Evolutionary conservation across 495 filamentous ascomycete species (phyloP), one percentile per base, ranked within the genome.

Genomic region (Hypoxylon trugodes): DNA sequence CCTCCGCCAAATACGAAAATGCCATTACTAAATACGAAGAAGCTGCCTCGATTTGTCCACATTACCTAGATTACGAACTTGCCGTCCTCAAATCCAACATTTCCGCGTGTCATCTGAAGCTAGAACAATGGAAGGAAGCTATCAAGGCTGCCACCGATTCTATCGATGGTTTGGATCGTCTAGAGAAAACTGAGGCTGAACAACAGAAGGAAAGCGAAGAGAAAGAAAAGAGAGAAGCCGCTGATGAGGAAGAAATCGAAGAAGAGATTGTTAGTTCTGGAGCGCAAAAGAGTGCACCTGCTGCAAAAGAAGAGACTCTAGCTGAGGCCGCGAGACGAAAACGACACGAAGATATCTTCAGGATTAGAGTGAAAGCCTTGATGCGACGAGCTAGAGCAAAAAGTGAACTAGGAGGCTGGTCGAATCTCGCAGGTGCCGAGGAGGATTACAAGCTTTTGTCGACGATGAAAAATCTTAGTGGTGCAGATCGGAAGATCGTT

Each of bases 1-100:
- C 81, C 2, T 82, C 83, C 9, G 83, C 83, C 15, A 85, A 84
- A 52, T 96, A 90, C 77, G 85, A 89, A 64, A 87, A 90, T 66
- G 95, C 95, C n/a, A 90, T 97, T 65, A 87, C 89, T 72, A 87
- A 84, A 68, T 98, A 98, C 78, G 90, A 93, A 67, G 85, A 90
- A 56, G 95, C 95, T 18, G 80, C 97, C 1, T 81, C 88, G 25
- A 82, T 87, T 15, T 95, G 90, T 59, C 95, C 95, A 1, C 89
- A 85, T 63, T 96, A 97, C 70, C 86, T 97, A 28, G 90, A 95
- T 61, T 95, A 90, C 77, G 92, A 97, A 69, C 79, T 94, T 66
- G 92, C 95, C 16, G 90, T 96, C 8, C 81, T 97, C 9, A 87
- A 86, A 26, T 89, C 87, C 74, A 98, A 98, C 77, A 86, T 97